phyloP scores from a whole-genome alignment of 2,329 filamentous ascomycete genomes.

The Xylaria sp. region DNA sequence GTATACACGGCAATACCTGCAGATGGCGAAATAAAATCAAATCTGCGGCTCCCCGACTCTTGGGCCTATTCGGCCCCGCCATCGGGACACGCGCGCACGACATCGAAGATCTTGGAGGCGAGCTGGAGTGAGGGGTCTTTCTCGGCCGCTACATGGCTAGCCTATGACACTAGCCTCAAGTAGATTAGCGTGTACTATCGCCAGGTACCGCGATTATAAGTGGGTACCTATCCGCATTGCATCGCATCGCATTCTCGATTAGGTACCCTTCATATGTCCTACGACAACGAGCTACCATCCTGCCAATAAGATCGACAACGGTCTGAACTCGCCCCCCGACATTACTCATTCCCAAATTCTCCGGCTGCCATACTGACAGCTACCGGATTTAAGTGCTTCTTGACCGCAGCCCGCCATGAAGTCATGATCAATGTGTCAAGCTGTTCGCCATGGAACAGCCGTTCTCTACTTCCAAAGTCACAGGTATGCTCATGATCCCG shows the following conservation, averaged over 20 bases:
- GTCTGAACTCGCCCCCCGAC: neutral
- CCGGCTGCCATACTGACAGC: neutral
- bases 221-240: neutral
- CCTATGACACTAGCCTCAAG: no score
- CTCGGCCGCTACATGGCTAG: no score
- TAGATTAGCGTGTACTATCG: no score
- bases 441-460: constrained; percentile 71
- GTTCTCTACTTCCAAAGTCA: constrained; percentile 80
- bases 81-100: constrained; percentile 22
- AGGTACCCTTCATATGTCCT: neutral
- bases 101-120: neutral
- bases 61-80: constrained; percentile 31
- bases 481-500: constrained; percentile 61
- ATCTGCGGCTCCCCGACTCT: constrained; percentile 16
- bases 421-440: constrained; percentile 42
- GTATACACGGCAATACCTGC: neutral
- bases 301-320: no score
- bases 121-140: neutral
- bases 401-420: constrained; percentile 46
- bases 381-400: neutral
- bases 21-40: constrained; percentile 13
- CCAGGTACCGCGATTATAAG: neutral
- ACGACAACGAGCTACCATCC: no score
- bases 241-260: neutral
- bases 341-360: neutral